Evolutionary conservation across 768 basidiomycete species (phyloP), one percentile per base, ranked within the genome.

Genomic region (Crucibulum laeve): DNA sequence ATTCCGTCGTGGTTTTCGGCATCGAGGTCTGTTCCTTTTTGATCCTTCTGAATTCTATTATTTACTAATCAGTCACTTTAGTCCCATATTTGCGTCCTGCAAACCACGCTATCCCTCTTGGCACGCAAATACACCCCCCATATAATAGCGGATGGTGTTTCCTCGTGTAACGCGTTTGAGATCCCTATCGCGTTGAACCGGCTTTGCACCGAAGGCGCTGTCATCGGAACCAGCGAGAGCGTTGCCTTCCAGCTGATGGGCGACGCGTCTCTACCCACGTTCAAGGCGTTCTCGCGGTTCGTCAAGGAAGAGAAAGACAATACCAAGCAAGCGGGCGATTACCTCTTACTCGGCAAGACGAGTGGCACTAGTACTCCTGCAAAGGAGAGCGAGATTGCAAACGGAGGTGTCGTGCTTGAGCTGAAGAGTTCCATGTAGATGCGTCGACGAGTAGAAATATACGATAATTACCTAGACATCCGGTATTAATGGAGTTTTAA

Each of bases 61-160:
- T 19, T 46, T 22, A 17, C 24, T 6, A 1, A 30, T 17, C 35
- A 38, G 28, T 37, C 43, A 18, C 24, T 50, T 13, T 50, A 93
- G 91, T 78, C 87, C 13, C 93, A 95, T 53, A 80, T 96, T 47
- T 96, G 93, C 55, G 80, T 95, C 6, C 73, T 92, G 4, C 92
- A 95, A 61, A 88, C 91, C 0, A 73, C 84, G 0, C 66, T 93
- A 14, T 82, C 86, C 47, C 73, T 95, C 10, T 60, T 86, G 3
- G 45, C 56, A 3, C 53, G 55, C 56, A 68, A 46, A 18, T 62
- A 66, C 45, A 55, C 55, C 6, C 80, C 87, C 4, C 79, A 87
- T 58, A 73, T 93, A 28, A 65, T 91, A 18, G 89, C 87, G 1
- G 92, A 96, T 55, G 91, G 83, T 13, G 82, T 94, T 13, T 91